These are phyloP conservation scores for Jatropha curcas DNA, from an alignment of 345 rosid species.

Conservation along the genomic window DNA sequence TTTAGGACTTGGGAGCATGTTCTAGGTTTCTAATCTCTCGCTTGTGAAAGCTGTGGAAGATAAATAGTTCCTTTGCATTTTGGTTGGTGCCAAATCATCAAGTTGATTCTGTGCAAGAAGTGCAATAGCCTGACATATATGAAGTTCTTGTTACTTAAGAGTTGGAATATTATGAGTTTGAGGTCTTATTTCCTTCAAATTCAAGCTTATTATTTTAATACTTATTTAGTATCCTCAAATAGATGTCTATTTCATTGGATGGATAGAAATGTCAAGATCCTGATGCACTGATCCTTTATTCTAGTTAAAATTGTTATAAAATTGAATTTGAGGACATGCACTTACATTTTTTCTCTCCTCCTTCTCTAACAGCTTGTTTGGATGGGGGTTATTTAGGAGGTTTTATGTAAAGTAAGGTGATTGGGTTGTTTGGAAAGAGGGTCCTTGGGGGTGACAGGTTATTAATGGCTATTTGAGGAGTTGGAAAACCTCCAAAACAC, in stretches of 20 bases:
- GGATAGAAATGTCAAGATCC: not conserved
- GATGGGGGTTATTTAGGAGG: too few species aligned
- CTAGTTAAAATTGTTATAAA: not conserved
- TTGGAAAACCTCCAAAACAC: too few species aligned
- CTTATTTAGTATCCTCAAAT: not conserved
- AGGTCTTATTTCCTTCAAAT: not conserved
- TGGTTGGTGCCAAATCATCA: not conserved
- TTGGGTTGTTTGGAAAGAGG: too few species aligned
- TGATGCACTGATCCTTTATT: not conserved
- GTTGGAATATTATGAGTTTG: not conserved
- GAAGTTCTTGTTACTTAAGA: not conserved
- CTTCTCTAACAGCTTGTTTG: too few species aligned
- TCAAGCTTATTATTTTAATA: not conserved
- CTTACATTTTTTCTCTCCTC: not conserved
- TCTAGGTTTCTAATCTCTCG: not conserved
- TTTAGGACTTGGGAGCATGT: not conserved
- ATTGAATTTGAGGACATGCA: not conserved
- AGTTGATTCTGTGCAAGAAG: not conserved
- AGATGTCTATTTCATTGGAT: not conserved
- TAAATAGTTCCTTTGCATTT: not conserved
- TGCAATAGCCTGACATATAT: not conserved
- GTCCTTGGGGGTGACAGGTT: too few species aligned
- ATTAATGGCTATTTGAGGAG: too few species aligned
- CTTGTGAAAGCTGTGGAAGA: not conserved
- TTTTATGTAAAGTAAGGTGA: too few species aligned